Evolutionary conservation across 768 basidiomycete species (phyloP), one percentile per base, ranked within the genome.

Genomic region (Rhizopogon vinicolor): DNA sequence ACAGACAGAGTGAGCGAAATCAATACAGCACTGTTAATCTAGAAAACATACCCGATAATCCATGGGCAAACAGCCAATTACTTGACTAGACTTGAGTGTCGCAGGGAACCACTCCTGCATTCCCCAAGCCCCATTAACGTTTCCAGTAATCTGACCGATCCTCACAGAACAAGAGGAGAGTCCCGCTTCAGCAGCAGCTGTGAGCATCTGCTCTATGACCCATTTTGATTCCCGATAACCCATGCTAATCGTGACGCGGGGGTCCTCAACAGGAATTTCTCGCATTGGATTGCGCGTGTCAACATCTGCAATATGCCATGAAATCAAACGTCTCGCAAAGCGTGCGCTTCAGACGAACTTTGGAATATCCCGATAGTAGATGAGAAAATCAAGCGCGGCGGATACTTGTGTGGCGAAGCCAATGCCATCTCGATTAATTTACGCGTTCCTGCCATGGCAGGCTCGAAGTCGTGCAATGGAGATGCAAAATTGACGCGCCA

Each of bases 401-500:
- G 25, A 6, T 12, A 51, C 5, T 55, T 44, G n/a, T 61, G 58
- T 0, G 55, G 57, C 28, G 69, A 70, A 9, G 63, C 61, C 7
- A 73, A 65, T 29, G 64, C 57, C 10, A 69, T 59, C 50, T 72
- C 68, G 28, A 74, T 56, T 5, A 72, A 58, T 25, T 63, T 59
- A 10, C 68, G 56, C 8, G 62, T 62, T 5, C 69, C 68, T 0
- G 60, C 63, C 28, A 78, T 58, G 41, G 68, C 65, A 0, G 67
- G 57, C 58, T 75, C 70, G 48, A 67, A 75, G 1, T 73, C 71
- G 0, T 52, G 25, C 7, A 75, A 56, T 0, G 70, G 58, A 7
- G 69, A 61, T 40, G 74, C 74, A 58, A 75, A 74, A 45, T 77
- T 68, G 12, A 76, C 61, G 25, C 62, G 57, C 74, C 71, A 75